phyloP scores from a whole-genome alignment of 2,329 filamentous ascomycete species.

The Phialemoniopsis sp. region DNA sequence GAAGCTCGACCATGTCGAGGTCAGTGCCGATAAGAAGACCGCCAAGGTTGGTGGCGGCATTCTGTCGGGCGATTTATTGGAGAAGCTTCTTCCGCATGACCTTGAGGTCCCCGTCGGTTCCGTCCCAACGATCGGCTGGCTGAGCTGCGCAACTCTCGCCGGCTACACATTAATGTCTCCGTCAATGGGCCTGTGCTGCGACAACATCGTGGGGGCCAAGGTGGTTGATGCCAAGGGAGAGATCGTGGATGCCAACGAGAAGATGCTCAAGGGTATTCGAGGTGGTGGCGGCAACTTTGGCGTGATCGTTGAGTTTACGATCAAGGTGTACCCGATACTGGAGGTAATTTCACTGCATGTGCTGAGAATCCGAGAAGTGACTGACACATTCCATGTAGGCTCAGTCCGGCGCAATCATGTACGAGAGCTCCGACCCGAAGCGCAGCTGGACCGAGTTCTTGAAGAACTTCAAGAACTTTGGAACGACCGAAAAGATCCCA shows the following conservation, averaged over 20 bases:
- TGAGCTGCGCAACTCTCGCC: conserved; percentile 27
- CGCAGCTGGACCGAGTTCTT: too few relatives aligned
- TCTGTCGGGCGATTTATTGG: conserved; percentile 5
- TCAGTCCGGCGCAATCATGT: too few relatives aligned
- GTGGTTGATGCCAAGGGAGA: conserved; percentile 19
- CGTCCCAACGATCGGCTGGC: conserved; percentile 20
- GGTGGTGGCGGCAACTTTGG: conserved; percentile 20
- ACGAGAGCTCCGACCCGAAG: too few relatives aligned
- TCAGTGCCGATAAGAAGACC: conserved; percentile 2
- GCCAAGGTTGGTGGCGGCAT: conserved; percentile 13
- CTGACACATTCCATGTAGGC: too few relatives aligned
- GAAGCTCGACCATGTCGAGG: conserved; percentile 1
- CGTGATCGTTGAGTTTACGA: conserved; percentile 16
- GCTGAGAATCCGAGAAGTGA: too few relatives aligned
- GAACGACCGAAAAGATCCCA: too few relatives aligned
- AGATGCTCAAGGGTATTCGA: conserved; percentile 19
- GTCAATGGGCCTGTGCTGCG: conserved; percentile 24
- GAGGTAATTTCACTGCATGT: not conserved
- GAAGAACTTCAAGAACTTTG: too few relatives aligned
- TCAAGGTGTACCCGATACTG: conserved; percentile 15
- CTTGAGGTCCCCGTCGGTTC: conserved; percentile 10
- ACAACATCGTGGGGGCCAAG: conserved; percentile 27
- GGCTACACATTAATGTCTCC: conserved; percentile 25
- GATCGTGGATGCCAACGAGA: conserved; percentile 17
- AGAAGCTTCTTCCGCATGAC: conserved; percentile 6